These are phyloP conservation scores for Beta vulgaris DNA, from an alignment of 148 eudicot species.

Conservation along the genomic window DNA sequence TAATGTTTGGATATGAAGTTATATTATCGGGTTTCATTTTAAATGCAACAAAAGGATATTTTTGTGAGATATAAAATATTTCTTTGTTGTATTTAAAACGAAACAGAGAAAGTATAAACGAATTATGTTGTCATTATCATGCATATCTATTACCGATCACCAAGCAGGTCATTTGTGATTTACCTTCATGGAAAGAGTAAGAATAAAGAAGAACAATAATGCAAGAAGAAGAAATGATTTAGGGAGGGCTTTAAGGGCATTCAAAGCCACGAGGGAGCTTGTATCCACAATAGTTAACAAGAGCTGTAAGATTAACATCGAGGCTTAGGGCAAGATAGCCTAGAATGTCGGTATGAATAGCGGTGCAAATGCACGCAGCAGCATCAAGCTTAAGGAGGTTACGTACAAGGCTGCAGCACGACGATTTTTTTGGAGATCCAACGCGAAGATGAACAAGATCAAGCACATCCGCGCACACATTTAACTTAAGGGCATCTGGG, in stretches of 20 bases:
- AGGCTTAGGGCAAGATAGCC: background rate
- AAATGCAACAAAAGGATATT: too few species aligned
- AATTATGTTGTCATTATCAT: too few species aligned
- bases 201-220: too few species aligned
- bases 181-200: too few species aligned
- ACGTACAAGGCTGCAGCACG: background rate
- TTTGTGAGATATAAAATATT: too few species aligned
- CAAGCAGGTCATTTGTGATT: too few species aligned
- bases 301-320: background rate
- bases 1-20: too few species aligned
- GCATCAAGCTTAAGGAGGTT: constrained; percentile 4
- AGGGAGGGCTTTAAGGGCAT: background rate
- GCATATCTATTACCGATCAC: too few species aligned
- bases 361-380: constrained; percentile 9
- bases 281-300: constrained; percentile 3
- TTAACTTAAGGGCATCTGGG: constrained; percentile 4
- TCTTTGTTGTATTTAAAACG: too few species aligned
- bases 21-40: too few species aligned
- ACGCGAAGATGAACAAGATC: background rate
- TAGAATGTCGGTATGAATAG: background rate
- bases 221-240: background rate
- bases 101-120: too few species aligned
- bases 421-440: background rate
- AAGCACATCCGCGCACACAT: constrained; percentile 3
- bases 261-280: background rate